Evolutionary conservation across 495 filamentous ascomycete species (phyloP).

Genomic region (Neurospora sp.): DNA sequence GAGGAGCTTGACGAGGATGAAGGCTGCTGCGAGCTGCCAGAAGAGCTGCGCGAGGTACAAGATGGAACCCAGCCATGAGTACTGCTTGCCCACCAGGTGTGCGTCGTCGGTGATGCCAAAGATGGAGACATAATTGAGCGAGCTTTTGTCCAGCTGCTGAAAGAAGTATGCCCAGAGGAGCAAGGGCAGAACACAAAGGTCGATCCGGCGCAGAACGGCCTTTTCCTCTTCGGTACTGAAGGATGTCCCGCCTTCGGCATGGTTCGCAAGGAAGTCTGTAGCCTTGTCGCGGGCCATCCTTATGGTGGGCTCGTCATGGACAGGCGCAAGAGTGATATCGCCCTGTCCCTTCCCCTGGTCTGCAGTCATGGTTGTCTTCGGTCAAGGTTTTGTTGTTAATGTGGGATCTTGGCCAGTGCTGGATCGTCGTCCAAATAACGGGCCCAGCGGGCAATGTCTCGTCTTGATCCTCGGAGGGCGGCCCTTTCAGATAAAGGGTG

Average conservation of each 20-base stretch:
- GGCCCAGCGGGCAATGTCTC: background rate
- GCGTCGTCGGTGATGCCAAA: no score
- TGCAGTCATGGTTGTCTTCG: background rate
- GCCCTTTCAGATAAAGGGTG: background rate
- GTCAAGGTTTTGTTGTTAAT: no score
- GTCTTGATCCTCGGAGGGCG: background rate
- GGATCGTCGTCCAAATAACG: background rate
- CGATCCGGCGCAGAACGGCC: slow-evolving; percentile 33
- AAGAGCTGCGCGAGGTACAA: no score
- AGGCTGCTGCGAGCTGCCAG: no score
- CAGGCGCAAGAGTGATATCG: slow-evolving; percentile 16
- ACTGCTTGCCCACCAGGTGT: no score
- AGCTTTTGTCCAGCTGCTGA: slow-evolving; percentile 45
- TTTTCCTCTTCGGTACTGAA: slow-evolving; percentile 32
- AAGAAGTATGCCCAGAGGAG: slow-evolving; percentile 44
- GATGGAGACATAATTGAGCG: no score
- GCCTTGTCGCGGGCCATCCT: slow-evolving; percentile 22
- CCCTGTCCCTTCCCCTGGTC: background rate
- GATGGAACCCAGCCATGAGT: no score
- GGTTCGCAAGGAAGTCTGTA: slow-evolving; percentile 31
- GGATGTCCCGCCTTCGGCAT: slow-evolving; percentile 19
- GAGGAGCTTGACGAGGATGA: no score
- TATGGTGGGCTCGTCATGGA: background rate
- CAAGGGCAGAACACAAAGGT: slow-evolving; percentile 38
- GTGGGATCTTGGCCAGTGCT: background rate